These are phyloP conservation scores for Ganoderma sinense DNA, from an alignment of 1,284 basidiomycete genomes.

Conservation along the genomic window DNA sequence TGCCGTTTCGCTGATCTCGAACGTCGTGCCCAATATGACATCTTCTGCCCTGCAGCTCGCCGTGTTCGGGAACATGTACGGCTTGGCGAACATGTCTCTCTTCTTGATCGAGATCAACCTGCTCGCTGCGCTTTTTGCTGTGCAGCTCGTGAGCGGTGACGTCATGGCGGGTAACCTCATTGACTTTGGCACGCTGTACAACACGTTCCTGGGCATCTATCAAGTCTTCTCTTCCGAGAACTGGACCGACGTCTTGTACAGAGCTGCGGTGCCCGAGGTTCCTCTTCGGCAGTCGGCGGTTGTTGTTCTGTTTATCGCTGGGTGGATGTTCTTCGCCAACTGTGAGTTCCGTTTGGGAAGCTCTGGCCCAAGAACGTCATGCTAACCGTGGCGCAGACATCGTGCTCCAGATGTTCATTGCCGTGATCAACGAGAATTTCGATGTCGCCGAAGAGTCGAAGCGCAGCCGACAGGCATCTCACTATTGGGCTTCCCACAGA, in stretches of 20 bases:
- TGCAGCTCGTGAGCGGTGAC: constrained; percentile 86
- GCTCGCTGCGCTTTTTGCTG: constrained; percentile 83
- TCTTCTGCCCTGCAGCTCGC: constrained; percentile 60
- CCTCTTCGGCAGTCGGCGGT: constrained; percentile 78
- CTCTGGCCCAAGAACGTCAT: neutral
- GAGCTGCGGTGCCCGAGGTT: constrained; percentile 69
- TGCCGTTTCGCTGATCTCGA: constrained; percentile 3
- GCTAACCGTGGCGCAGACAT: constrained; percentile 68
- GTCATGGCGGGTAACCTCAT: constrained; percentile 62
- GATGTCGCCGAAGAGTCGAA: constrained; percentile 93
- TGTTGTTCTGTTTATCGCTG: constrained; percentile 78
- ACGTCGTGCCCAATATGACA: constrained; percentile 7
- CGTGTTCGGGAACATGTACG: constrained; percentile 93
- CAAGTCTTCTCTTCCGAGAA: constrained; percentile 96
- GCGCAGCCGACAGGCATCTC: constrained; percentile 80
- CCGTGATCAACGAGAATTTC: constrained; percentile 98
- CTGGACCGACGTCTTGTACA: constrained; percentile 90
- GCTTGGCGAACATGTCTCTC: constrained; percentile 92
- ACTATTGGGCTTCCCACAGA: constrained; percentile 67
- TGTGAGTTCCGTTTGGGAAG: constrained; percentile 63
- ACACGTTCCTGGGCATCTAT: constrained; percentile 90
- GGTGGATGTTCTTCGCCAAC: constrained; percentile 94
- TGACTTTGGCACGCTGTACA: constrained; percentile 92
- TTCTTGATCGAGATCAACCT: constrained; percentile 94
- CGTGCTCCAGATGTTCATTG: constrained; percentile 97